Evolutionary conservation across 2,329 filamentous ascomycete species (phyloP), one percentile per base, ranked within the genome.

Genomic region (Venturia nashicola): DNA sequence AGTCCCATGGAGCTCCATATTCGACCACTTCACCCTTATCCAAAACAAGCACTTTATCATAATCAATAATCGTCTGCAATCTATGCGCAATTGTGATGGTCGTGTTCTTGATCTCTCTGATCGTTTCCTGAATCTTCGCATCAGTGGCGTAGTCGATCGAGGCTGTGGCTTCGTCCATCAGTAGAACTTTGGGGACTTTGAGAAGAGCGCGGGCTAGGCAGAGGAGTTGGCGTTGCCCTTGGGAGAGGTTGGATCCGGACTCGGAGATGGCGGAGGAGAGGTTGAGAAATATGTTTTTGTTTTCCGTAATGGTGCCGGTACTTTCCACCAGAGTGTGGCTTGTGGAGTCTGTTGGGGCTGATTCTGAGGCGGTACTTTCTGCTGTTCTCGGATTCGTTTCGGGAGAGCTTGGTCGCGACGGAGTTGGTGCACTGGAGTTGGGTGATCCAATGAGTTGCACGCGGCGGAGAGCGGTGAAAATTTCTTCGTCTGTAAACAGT

Each of bases 81-180:
- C 94, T 86, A 76, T 99, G 94, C 0, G 94, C 94, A 71, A 99
- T 97, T 0, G 94, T 97, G 72, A 97, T 90, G 66, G 95, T 96
- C 0, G 94, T 99, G 74, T 91, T 82, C 68, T 86, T 88, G 69
- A 97, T 83, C 74, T 96, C 89, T n/a, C 91, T 88, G 66, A 99
- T 92, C 0, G 94, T 97, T 70, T 90, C 91, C 76, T 99, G 94
- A 69, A 99, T 97, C 78, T 96, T 97, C 61, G 87, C 82, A 71
- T 99, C 94, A 1, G 94, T 99, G 5, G 87, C 88, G 76, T 97
- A 97, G 77, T 99, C 94, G 71, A 99, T 97, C 0, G 90, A 96
- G 0, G 94, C 94, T 0, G 94, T 99, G 0, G 94, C 94, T 79
- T 99, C 94, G 75, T 99, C 94, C 94, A 99, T 97, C 72, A 99